Evolutionary conservation across 228 moss, liverwort and hornwort species (phyloP).

Genomic region (Sphagnum magellanicum): DNA sequence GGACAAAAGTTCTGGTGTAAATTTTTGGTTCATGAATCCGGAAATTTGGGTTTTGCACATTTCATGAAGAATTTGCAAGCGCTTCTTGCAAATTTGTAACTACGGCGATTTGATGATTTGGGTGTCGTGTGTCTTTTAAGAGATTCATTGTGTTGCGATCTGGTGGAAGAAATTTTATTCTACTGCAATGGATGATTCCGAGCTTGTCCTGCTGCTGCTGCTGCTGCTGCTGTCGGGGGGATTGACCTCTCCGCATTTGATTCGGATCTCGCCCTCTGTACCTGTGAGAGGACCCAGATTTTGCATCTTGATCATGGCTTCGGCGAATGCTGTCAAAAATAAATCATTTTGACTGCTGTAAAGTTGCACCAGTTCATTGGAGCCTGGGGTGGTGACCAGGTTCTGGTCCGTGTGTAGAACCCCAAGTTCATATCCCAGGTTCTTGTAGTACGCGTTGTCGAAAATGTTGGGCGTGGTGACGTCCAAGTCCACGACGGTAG

Average conservation of each 20-base stretch:
- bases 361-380: constrained; percentile 24
- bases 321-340: constrained; percentile 63
- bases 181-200: no score
- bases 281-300: constrained; percentile 58
- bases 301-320: constrained; percentile 84
- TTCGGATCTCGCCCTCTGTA: constrained; percentile 60
- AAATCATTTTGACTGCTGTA: constrained; percentile 36
- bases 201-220: no score
- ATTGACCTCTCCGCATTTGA: constrained; percentile 14
- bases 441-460: constrained; percentile 72
- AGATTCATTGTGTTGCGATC: no score
- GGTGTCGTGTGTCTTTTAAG: no score
- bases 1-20: no score
- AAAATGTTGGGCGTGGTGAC: constrained; percentile 51
- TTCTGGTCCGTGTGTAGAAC: constrained; percentile 61
- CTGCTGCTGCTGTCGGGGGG: no score
- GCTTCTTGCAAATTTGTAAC: no score
- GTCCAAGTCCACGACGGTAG: constrained; percentile 42
- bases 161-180: no score
- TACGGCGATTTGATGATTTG: no score
- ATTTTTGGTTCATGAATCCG: no score
- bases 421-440: constrained; percentile 31
- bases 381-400: constrained; percentile 31
- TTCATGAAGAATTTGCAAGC: no score
- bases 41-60: no score